Base-by-base conservation (phyloP, 164 flowering plant genomes). In the Aristolochia californica region DNA sequence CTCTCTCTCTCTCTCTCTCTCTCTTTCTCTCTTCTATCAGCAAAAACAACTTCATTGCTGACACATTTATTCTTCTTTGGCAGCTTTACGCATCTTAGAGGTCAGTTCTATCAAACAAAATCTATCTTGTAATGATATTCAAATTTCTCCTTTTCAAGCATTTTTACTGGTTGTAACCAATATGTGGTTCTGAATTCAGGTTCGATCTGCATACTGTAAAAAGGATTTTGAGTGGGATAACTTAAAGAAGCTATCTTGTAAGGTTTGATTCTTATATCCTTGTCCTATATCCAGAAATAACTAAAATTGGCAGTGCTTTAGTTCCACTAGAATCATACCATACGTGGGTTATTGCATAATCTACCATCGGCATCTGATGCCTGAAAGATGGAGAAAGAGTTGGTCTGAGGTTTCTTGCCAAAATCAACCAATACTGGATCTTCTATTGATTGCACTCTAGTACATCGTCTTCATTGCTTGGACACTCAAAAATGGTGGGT, bases 191-290 rank as follows among this genome's bases (percentile, higher is more conserved):
- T 40, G 17, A 5, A 56, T 70, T 53, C 64, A 88, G 96, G 97
- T 88, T 50, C 78, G 95, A 63, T 83, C 95, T 44, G 88, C 88
- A 50, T 90, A 90, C 18, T 83, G 91, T 53, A 83, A 87, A 61
- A 71, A 63, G 5, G 97, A 87, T 69, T 90, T 90, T 56, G 97
- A 87, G 71, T 87, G 97, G 97, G 95, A 90, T 71, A 90, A 90
- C 74, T 53, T 90, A 75, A 70, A 80, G 73, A 73, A 79, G 17
- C 63, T 90, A 56, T 72, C 94, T 50, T 23, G 45, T 15, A 73
- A 83, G 95, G 95, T 83, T 4, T 49, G 56, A 43, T 16, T 23
- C 16, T 17, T 54, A 50, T 34, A 49, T n/a, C 25, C 26, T 45
- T 49, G 13, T 15, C 48, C 47, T 0, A 53, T 25, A 16, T 48